Evolutionary conservation across 495 filamentous ascomycete genomes (phyloP), one percentile per base, ranked within the genome.

Genomic region (Apiosordaria backusii): DNA sequence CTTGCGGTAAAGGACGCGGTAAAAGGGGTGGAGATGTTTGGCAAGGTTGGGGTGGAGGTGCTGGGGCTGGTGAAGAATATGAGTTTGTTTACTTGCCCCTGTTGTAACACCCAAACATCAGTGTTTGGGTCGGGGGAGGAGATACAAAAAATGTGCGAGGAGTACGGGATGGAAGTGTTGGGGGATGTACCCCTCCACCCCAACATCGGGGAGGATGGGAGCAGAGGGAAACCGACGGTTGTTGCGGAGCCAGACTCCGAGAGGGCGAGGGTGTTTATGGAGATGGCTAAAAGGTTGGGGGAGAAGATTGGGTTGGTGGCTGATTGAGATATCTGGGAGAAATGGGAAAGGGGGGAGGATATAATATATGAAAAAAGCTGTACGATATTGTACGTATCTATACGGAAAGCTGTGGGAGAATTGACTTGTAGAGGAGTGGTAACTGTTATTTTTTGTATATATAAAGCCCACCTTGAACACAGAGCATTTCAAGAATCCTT

Each of bases 1-100:
- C 85, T 98, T 52, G 91, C 93, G 1, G 83, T 97, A 0, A 89
- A 89, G 55, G 95, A 98, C 71, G 93, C 95, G 0, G 85, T 96
- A 0, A 90, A 92, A 69, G 95, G 95, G 0, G 86, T 97, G 50
- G 89, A 90, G 61, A 93, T 99, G 90, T 97, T 98, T 75, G 83
- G 86, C 68, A 94, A 91, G 69, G 89, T 94, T 64, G 87, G 87
- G 22, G 88, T 97, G 35, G 76, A 79, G 19, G 80, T 91, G 18
- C 79, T 98, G 24, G 95, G 95, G n/a, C 89, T 98, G 83, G 89
- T 98, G 59, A 89, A 94, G 72, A 99, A 99, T 70, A 99, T 99
- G 95, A 89, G 88, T 3, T 82, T 89, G 24, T 97, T 97, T 70
- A 81, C 77, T 1, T 98, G 95, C 70, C 92, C 93, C 0, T 80